Evolutionary conservation across 2,329 filamentous ascomycete genomes (phyloP).

Genomic region (Orbilia ellipsospora): DNA sequence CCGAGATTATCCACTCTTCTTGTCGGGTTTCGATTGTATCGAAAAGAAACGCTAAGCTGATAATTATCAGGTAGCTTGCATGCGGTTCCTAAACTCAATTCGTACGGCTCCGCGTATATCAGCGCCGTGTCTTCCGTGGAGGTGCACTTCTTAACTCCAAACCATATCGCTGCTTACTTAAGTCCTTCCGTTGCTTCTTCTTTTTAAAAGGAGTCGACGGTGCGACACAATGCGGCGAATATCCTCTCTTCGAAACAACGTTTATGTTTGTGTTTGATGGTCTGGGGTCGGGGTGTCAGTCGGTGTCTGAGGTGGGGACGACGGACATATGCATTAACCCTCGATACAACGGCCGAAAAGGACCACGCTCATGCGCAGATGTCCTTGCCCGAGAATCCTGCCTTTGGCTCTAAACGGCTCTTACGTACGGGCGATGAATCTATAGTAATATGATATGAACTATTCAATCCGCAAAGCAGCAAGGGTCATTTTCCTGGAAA

Average conservation of each 20-base stretch:
- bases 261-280: slow-evolving; percentile 21
- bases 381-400: too few species aligned
- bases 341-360: too few species aligned
- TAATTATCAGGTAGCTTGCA: slow-evolving; percentile 1
- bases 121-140: slow-evolving; percentile 41
- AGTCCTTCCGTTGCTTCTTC: neutral
- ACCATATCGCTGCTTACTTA: neutral
- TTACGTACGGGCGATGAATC: neutral
- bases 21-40: slow-evolving; percentile 17
- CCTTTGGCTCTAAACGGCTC: too few species aligned
- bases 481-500: too few species aligned
- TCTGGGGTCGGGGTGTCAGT: slow-evolving; percentile 33
- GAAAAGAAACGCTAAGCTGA: slow-evolving; percentile 27
- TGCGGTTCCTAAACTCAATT: slow-evolving; percentile 26
- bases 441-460: too few species aligned
- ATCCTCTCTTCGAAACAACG: slow-evolving; percentile 1
- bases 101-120: slow-evolving; percentile 42
- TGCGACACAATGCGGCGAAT: slow-evolving; percentile 22
- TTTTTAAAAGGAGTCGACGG: slow-evolving; percentile 21
- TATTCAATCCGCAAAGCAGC: too few species aligned
- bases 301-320: slow-evolving; percentile 15
- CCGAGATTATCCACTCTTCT: slow-evolving; percentile 25
- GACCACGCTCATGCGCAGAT: slow-evolving; percentile 4
- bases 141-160: slow-evolving; percentile 30
- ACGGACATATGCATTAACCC: slow-evolving; percentile 13